Evolutionary conservation across 1,284 basidiomycete species (phyloP), one percentile per base, ranked within the genome.

Genomic region (Coniferiporia weirii): DNA sequence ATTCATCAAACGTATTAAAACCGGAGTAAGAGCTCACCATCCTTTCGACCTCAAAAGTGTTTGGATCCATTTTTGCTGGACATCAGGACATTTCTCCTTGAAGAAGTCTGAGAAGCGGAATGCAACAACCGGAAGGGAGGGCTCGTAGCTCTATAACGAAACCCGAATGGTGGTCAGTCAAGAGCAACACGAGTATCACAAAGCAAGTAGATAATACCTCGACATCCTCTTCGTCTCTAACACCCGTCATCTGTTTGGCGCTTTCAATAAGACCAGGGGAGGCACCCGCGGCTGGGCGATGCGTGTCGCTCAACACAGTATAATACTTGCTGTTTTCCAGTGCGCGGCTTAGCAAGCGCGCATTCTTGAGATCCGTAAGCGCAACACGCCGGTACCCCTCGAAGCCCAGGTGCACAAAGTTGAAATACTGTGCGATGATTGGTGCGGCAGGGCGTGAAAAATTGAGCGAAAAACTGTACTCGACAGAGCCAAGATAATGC

Each of bases 341-440:
- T 1, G 94, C 93, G 20, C 93, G 84, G 53, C 91, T 91, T 45
- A 98, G 75, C 13, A 94, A 74, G 32, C 95, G 82, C 1, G 93
- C 90, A 67, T 97, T 97, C 72, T 85, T 81, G 64, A 98, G 71
- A 68, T 95, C 89, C 67, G 80, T 76, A 63, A 93, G 67, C 57
- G 89, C 90, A 62, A 95, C 79, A 3, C 78, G 74, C 36, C 85
- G 81, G 75, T 91, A 96, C 0, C 93, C 93, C 66, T 89, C 81
- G 64, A 86, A 91, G 22, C 93, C 93, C 27, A 94, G 83, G 68
- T 93, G 88, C 47, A 95, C 69, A 70, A 94, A 83, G 72, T 93
- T 96, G 80, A 93, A 98, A 76, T 95, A 93, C 72, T 96, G 93
- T 0, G 85, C 91, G 53, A 98, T 87, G 68, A 98, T 90, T 9